Percentiles rank a stretch among this genome's conserved stretches.
Evolutionary conservation across 2,329 filamentous ascomycete genomes (phyloP).

Genomic region (Microcyclospora tardicrescens): DNA sequence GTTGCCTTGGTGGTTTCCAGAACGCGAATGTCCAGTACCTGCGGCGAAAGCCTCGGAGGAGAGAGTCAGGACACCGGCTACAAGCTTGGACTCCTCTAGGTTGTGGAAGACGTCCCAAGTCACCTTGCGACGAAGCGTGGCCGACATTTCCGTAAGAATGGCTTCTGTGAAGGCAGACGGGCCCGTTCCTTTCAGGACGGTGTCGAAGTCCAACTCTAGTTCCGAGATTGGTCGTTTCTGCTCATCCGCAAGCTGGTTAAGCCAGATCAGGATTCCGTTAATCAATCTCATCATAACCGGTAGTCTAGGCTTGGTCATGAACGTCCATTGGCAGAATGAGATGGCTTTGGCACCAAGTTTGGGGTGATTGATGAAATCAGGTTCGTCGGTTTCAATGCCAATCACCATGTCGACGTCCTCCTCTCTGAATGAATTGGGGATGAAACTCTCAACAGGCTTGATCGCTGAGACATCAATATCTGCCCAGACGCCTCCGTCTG

Average conservation of each 20-base stretch:
- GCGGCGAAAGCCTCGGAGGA: conserved; percentile 58
- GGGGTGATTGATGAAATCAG: conserved; percentile 46
- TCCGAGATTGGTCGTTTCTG: conserved; percentile 46
- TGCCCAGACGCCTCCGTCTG: conserved; percentile 46
- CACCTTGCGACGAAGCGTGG: conserved; percentile 30
- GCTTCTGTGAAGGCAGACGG: conserved; percentile 54
- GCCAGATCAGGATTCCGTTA: conserved; percentile 53
- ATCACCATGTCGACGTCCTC: conserved; percentile 52
- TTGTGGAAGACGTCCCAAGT: conserved; percentile 53
- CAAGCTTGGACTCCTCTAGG: conserved; percentile 48
- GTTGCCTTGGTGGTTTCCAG: conserved; percentile 51
- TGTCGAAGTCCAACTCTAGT: conserved; percentile 52
- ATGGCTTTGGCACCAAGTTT: conserved; percentile 52
- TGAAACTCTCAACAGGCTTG: conserved; percentile 39
- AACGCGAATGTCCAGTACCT: conserved; percentile 57
- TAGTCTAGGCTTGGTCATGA: conserved; percentile 51
- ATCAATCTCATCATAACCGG: conserved; percentile 54
- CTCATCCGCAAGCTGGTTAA: conserved; percentile 42
- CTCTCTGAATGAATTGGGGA: conserved; percentile 49
- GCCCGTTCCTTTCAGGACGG: conserved; percentile 55
- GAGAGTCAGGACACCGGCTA: conserved; percentile 49
- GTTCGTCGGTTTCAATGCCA: conserved; percentile 55
- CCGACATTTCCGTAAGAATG: conserved; percentile 50
- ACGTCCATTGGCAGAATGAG: conserved; percentile 62
- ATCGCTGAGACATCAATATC: conserved; percentile 46